phyloP scores from a whole-genome alignment of 495 filamentous ascomycete genomes.

The Bacidia gigantensis region DNA sequence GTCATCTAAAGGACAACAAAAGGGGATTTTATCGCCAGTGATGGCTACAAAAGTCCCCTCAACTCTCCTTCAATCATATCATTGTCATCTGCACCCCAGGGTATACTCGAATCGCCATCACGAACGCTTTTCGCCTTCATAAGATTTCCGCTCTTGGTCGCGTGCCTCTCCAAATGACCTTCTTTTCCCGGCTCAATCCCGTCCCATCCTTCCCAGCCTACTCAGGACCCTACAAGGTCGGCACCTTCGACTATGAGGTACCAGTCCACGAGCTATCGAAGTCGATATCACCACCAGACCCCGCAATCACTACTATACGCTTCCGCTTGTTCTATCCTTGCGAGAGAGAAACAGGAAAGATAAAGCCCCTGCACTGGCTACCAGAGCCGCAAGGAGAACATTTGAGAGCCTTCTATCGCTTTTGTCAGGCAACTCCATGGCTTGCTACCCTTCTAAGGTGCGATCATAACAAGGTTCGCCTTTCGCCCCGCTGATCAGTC shows the following conservation, averaged over 20 bases:
- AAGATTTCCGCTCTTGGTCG: conserved; percentile 7
- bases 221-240: conserved; percentile 59
- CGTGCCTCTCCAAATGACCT: conserved; percentile 5
- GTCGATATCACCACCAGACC: conserved; percentile 34
- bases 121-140: no score
- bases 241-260: conserved; percentile 61
- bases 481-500: background rate
- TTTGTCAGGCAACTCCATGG: conserved; percentile 39
- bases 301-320: conserved; percentile 46
- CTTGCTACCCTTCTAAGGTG: conserved; percentile 8
- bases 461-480: background rate
- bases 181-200: conserved; percentile 14
- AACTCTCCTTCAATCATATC: no score
- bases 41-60: no score
- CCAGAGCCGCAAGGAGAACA: conserved; percentile 57
- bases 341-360: conserved; percentile 22
- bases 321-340: conserved; percentile 70
- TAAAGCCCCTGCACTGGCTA: conserved; percentile 47
- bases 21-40: no score
- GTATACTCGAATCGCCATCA: no score
- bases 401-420: conserved; percentile 52
- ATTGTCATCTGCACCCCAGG: no score
- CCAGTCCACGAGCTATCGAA: conserved; percentile 45
- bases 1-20: no score
- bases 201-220: conserved; percentile 52